Percentiles rank a stretch among this genome's conserved stretches.
phyloP scores from a whole-genome alignment of 2,329 filamentous ascomycete species.

The Colletotrichum sp. region DNA sequence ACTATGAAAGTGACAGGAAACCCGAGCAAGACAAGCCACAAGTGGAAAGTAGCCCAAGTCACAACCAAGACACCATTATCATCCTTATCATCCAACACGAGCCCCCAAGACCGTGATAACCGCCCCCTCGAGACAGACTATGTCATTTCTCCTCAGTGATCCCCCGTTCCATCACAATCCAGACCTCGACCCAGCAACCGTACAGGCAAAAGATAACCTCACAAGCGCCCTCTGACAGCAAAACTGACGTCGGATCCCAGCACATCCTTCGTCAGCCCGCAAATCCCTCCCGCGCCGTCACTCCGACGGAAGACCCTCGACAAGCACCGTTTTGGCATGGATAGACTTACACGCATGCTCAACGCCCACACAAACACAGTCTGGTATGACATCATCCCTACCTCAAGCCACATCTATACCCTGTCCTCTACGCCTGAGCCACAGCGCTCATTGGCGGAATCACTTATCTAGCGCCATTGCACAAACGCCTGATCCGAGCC shows the following conservation, averaged over 20 bases:
- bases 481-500: not conserved
- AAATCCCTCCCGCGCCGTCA: not conserved
- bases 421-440: not conserved
- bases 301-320: not conserved
- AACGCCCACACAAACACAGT: not conserved
- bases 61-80: not conserved
- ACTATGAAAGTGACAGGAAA: not conserved
- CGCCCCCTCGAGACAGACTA: not conserved
- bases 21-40: not conserved
- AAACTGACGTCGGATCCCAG: not conserved
- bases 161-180: not conserved
- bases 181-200: not conserved
- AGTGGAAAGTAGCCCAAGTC: not conserved
- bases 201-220: not conserved
- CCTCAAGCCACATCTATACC: constrained; percentile 9
- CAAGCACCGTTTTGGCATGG: not conserved
- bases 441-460: not conserved
- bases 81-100: not conserved
- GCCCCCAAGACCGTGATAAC: not conserved
- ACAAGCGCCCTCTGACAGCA: not conserved
- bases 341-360: not conserved
- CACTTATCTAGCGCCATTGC: not conserved
- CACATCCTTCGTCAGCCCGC: not conserved
- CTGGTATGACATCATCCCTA: constrained; percentile 7
- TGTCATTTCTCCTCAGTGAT: constrained; percentile 4